Conservation (phyloP, 768 basidiomycete species). For the Amanita exitialis region DNA sequence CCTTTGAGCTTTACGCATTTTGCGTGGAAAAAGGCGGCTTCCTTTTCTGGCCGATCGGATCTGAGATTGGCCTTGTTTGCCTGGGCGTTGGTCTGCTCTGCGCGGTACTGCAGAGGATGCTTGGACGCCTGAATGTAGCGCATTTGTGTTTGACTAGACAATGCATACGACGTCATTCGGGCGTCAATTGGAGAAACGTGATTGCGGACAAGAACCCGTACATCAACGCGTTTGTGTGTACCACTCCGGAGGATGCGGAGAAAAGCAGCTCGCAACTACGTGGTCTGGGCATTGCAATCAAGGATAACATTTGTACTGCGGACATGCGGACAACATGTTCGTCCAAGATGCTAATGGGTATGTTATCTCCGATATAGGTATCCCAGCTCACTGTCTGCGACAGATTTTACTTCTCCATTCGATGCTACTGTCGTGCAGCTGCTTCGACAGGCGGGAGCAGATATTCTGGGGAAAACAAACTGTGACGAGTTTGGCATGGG, state of each 20-base stretch:
- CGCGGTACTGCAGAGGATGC: too few species aligned
- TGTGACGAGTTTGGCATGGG: conserved; percentile 99
- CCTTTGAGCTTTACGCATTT: not conserved
- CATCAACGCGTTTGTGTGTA: conserved; percentile 48
- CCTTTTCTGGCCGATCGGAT: too few species aligned
- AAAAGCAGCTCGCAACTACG: conserved; percentile 18
- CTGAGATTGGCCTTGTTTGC: not conserved
- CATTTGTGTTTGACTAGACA: not conserved
- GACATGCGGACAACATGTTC: conserved; percentile 64
- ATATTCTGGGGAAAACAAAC: conserved; percentile 82
- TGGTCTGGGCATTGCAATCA: conserved; percentile 56
- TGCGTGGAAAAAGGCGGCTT: too few species aligned
- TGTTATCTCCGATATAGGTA: not conserved
- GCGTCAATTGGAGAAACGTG: conserved; percentile 16
- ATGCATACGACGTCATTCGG: not conserved
- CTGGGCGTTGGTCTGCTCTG: not conserved
- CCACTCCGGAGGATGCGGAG: conserved; percentile 11
- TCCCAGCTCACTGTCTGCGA: not conserved
- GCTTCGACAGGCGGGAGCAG: conserved; percentile 52
- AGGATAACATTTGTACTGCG: conserved; percentile 79
- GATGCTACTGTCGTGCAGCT: conserved; percentile 77
- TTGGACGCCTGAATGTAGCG: not conserved
- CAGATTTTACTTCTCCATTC: conserved; percentile 72
- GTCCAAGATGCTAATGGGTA: conserved; percentile 64
- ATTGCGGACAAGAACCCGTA: conserved; percentile 26